A percentile compares a stretch with the other conserved stretches of the same genome.
phyloP scores from a whole-genome alignment of 371 early-diverging fungal species.

The Mucor indicus region DNA sequence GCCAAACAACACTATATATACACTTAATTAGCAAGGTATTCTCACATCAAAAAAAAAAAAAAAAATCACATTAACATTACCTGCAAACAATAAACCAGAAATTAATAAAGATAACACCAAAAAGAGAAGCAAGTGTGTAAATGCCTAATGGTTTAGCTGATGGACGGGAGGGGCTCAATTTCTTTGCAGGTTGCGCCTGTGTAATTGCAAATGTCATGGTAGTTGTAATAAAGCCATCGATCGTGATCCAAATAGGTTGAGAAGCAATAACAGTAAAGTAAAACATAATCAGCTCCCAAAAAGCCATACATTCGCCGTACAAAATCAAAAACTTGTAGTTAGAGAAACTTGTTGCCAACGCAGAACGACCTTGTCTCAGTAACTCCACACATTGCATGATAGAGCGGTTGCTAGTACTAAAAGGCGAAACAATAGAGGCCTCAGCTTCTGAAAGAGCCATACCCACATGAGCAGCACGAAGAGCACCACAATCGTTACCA shows the following conservation, averaged over 20 bases:
- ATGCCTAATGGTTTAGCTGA: constrained; percentile 69
- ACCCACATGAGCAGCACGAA: constrained; percentile 89
- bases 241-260: constrained; percentile 69
- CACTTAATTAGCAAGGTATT: no score
- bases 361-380: constrained; percentile 65
- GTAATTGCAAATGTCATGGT: constrained; percentile 69
- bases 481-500: constrained; percentile 91
- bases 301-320: constrained; percentile 72
- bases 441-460: constrained; percentile 84
- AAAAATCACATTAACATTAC: constrained; percentile 4
- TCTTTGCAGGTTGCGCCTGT: constrained; percentile 55
- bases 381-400: constrained; percentile 65
- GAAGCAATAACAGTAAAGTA: constrained; percentile 59
- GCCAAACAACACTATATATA: constrained; percentile 39
- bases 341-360: constrained; percentile 68
- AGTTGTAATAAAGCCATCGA: constrained; percentile 64
- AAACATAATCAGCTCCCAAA: constrained; percentile 60
- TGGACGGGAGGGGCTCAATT: constrained; percentile 59
- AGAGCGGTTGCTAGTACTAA: constrained; percentile 56
- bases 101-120: constrained; percentile 69
- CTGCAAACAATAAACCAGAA: constrained; percentile 53
- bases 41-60: neutral
- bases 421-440: constrained; percentile 83
- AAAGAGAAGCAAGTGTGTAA: constrained; percentile 62
- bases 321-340: constrained; percentile 75